These are phyloP conservation scores for Solanum piurae DNA, from an alignment of 257 asterid species.

Conservation along the genomic window DNA sequence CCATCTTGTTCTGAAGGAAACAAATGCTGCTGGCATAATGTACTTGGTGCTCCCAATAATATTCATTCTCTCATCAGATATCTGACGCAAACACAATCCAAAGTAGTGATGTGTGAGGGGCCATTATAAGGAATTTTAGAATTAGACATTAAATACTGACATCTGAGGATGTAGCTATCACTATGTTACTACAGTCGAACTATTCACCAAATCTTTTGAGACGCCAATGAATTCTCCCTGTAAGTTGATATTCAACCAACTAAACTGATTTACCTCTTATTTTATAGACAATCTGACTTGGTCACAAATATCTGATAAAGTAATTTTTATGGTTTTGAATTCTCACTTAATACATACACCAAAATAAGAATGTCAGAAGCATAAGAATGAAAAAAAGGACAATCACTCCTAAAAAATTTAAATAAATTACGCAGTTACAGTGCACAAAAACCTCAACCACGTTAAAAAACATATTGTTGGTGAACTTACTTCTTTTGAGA, in stretches of 20 bases:
- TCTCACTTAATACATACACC: background rate
- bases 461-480: background rate
- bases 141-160: background rate
- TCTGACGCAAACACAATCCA: conserved; percentile 25
- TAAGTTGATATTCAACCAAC: background rate
- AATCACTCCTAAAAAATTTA: background rate
- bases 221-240: background rate
- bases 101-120: background rate
- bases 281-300: background rate
- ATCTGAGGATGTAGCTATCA: background rate
- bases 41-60: conserved; percentile 43
- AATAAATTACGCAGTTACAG: background rate
- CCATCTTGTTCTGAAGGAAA: conserved; percentile 87
- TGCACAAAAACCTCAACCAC: background rate
- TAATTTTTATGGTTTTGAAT: background rate
- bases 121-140: background rate
- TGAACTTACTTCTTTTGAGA: conserved; percentile 61
- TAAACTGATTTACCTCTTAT: background rate
- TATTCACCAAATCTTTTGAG: background rate
- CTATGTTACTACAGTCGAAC: background rate
- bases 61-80: conserved; percentile 56
- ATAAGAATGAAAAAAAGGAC: background rate
- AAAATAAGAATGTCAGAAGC: background rate
- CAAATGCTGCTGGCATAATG: conserved; percentile 83
- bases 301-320: background rate